A percentile compares a stretch with the other conserved stretches of the same genome.
Evolutionary conservation across 2,329 filamentous ascomycete genomes (phyloP).

Genomic region (Fusarium algeriense): DNA sequence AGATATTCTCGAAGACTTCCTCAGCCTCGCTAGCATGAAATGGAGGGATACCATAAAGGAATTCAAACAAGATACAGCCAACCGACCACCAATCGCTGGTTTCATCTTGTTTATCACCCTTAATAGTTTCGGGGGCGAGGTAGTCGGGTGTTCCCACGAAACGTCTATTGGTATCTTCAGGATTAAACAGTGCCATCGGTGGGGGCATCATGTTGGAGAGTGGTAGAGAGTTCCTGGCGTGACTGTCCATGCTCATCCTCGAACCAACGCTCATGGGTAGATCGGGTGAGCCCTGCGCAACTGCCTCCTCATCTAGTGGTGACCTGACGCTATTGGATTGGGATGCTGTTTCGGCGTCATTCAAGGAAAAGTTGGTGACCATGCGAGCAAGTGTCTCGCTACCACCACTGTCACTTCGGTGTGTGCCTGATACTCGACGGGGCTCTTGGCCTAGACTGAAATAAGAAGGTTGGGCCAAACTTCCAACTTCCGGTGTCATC

Average conservation of each 20-base stretch:
- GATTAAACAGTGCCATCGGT: constrained; percentile 94
- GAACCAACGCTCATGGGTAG: constrained; percentile 62
- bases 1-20: constrained; percentile 95
- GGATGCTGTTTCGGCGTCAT: constrained; percentile 65
- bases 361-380: constrained; percentile 82
- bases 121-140: constrained; percentile 95
- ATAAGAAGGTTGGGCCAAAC: constrained; percentile 88
- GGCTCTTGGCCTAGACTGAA: constrained; percentile 82
- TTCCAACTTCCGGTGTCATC: constrained; percentile 78
- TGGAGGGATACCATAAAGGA: constrained; percentile 90
- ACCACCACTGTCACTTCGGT: constrained; percentile 91
- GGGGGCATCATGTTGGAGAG: constrained; percentile 83
- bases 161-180: constrained; percentile 89
- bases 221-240: constrained; percentile 51
- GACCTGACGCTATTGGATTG: constrained; percentile 64
- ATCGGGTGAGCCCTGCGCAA: constrained; percentile 82
- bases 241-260: constrained; percentile 52
- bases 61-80: constrained; percentile 98
- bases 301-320: constrained; percentile 80
- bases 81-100: constrained; percentile 99
- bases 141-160: constrained; percentile 99
- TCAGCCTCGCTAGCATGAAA: constrained; percentile 94
- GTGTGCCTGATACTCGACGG: constrained; percentile 76
- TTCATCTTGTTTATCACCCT: constrained; percentile 94
- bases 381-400: constrained; percentile 87